A percentile compares a stretch with the other conserved stretches of the same genome.
Conservation (phyloP, 305 asterid species). For the Solanum aculeatissimum region DNA sequence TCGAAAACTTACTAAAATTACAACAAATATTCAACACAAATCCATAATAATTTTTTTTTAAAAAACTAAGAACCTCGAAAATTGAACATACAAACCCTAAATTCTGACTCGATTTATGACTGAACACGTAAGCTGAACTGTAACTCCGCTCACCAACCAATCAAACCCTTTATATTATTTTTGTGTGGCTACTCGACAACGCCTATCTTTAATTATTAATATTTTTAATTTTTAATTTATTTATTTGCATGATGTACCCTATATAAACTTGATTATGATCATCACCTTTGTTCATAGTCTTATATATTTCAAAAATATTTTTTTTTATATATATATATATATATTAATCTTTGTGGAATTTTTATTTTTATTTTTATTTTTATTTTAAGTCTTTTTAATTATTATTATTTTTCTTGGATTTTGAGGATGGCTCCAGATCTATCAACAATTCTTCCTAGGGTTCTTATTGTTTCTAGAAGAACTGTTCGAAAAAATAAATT, state of each 20-base stretch:
- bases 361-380: neutral
- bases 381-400: neutral
- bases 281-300: neutral
- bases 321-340: neutral
- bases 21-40: fast-evolving
- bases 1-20: no score
- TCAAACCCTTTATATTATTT: neutral
- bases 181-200: neutral
- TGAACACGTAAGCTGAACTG: neutral
- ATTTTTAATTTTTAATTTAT: neutral
- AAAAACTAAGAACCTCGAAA: neutral
- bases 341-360: neutral
- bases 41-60: neutral
- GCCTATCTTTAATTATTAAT: neutral
- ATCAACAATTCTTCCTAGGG: constrained; percentile 38
- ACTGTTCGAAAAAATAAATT: constrained; percentile 45
- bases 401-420: neutral
- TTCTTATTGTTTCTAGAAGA: constrained; percentile 39
- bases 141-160: neutral
- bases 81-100: neutral
- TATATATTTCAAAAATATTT: neutral
- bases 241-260: neutral
- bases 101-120: neutral
- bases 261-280: neutral
- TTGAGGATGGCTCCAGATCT: constrained; percentile 24